Percentiles rank a stretch among this genome's conserved stretches.
Evolutionary conservation across 495 filamentous ascomycete genomes (phyloP).

Genomic region (Delitschia confertaspora): DNA sequence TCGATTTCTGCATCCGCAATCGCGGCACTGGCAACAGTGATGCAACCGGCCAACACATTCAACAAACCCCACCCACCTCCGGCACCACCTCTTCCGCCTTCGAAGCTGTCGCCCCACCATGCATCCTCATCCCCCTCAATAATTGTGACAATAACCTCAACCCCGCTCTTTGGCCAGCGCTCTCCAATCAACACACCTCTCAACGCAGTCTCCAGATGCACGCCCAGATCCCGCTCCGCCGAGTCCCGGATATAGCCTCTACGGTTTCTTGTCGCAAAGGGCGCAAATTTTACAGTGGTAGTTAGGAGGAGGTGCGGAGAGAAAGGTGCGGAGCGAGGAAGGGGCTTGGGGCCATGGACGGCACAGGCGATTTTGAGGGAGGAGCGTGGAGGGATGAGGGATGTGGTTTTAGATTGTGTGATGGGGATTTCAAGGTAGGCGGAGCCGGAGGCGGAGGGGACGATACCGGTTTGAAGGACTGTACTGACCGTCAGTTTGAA

Average conservation of each 20-base stretch:
- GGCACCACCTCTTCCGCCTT: constrained; percentile 22
- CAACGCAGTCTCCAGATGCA: constrained; percentile 84
- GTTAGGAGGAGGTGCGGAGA: constrained; percentile 82
- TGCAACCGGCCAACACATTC: constrained; percentile 83
- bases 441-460: constrained; percentile 87
- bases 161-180: constrained; percentile 91
- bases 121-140: constrained; percentile 80
- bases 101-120: constrained; percentile 47
- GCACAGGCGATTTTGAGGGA: constrained; percentile 83
- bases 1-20: constrained; percentile 94
- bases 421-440: constrained; percentile 83
- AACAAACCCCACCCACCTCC: constrained; percentile 62
- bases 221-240: constrained; percentile 78
- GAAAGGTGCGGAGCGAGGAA: constrained; percentile 82
- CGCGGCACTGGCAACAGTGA: constrained; percentile 91
- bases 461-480: constrained; percentile 88
- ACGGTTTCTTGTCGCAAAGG: constrained; percentile 75
- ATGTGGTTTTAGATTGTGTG: constrained; percentile 37
- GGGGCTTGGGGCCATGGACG: constrained; percentile 84
- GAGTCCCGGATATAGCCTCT: constrained; percentile 81
- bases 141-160: constrained; percentile 85
- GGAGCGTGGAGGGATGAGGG: constrained; percentile 39
- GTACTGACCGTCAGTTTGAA: constrained; percentile 4
- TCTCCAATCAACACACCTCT: constrained; percentile 83
- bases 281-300: constrained; percentile 90